Evolutionary conservation across 805 yeast species (phyloP).

Genomic region (Kuraishia floccosa): DNA sequence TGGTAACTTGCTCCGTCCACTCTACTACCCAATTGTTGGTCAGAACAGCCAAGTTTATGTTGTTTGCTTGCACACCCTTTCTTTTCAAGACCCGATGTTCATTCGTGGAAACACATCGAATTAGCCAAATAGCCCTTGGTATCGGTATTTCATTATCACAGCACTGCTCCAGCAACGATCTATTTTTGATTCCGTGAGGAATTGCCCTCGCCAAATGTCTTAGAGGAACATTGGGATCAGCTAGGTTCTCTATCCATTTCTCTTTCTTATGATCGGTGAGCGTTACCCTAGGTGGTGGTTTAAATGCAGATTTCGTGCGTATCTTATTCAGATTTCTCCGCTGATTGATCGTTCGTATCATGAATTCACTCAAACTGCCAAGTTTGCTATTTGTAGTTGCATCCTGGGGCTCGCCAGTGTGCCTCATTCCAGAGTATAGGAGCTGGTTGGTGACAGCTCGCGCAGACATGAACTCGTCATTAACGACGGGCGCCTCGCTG

Average conservation of each 20-base stretch:
- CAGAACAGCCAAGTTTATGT: constrained; percentile 25
- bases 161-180: constrained; percentile 62
- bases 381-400: constrained; percentile 9
- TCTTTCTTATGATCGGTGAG: constrained; percentile 80
- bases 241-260: constrained; percentile 75
- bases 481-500: constrained; percentile 48
- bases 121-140: constrained; percentile 83
- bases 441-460: constrained; percentile 37
- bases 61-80: constrained; percentile 16
- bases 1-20: constrained; percentile 81
- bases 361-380: constrained; percentile 34
- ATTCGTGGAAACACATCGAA: constrained; percentile 76
- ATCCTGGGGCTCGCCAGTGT: not conserved
- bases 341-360: constrained; percentile 34
- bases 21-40: constrained; percentile 57
- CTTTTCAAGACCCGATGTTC: constrained; percentile 53
- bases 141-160: constrained; percentile 59
- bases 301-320: constrained; percentile 41
- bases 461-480: constrained; percentile 63
- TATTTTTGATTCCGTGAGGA: constrained; percentile 84
- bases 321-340: constrained; percentile 34
- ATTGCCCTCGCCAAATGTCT: constrained; percentile 61
- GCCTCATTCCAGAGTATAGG: constrained; percentile 8
- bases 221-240: constrained; percentile 55
- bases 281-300: constrained; percentile 84